A percentile compares a stretch with the other conserved stretches of the same genome.
Conservation (phyloP, 768 basidiomycete genomes). For the Termitomyces sp. region DNA sequence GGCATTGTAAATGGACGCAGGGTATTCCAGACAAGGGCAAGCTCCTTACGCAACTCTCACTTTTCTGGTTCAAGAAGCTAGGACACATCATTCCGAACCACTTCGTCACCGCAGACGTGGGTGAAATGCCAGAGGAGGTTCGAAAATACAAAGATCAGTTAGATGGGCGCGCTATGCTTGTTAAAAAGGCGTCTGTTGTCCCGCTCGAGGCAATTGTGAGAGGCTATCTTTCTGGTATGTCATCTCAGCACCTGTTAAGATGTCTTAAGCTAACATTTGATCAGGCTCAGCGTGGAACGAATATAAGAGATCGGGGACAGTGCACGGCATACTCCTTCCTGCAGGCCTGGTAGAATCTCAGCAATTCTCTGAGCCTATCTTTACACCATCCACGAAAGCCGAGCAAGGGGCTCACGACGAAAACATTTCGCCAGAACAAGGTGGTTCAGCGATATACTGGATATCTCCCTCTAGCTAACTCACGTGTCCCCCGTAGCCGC, state of each 20-base stretch:
- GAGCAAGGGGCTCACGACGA: conserved; percentile 94
- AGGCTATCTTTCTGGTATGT: conserved; percentile 89
- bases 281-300: conserved; percentile 95
- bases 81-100: conserved; percentile 83
- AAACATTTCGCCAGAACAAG: conserved; percentile 85
- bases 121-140: conserved; percentile 81
- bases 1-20: conserved; percentile 37
- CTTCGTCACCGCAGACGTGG: conserved; percentile 71
- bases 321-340: conserved; percentile 81
- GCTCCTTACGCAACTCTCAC: conserved; percentile 83
- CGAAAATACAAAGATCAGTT: conserved; percentile 72
- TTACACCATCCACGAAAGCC: conserved; percentile 97
- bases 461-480: conserved; percentile 3
- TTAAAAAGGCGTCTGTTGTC: conserved; percentile 82
- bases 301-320: conserved; percentile 83
- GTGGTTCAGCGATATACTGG: conserved; percentile 27
- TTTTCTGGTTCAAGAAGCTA: conserved; percentile 94
- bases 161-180: conserved; percentile 86
- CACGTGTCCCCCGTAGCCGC: conserved; percentile 42
- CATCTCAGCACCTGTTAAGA: neutral
- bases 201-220: conserved; percentile 95
- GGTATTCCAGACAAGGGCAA: conserved; percentile 94
- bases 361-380: conserved; percentile 76
- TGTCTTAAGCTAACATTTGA: neutral
- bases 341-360: conserved; percentile 81